Evolutionary conservation across 345 rosid genomes (phyloP).

Genomic region (Ceriops decandra): DNA sequence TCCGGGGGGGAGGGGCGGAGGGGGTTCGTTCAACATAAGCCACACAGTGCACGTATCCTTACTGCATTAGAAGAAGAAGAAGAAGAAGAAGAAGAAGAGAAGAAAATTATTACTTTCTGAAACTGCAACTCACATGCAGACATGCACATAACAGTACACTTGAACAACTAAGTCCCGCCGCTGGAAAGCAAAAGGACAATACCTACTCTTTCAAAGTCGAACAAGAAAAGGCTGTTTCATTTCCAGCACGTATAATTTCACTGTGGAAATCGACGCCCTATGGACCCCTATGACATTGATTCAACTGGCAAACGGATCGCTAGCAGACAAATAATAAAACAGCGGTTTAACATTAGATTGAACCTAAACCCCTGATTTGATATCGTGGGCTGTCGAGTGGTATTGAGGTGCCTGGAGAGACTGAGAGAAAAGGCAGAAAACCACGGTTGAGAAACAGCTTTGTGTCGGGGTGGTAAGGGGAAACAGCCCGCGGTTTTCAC

Average conservation of each 20-base stretch:
- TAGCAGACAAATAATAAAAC: conserved; percentile 22
- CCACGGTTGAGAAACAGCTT: conserved; percentile 34
- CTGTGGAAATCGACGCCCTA: conserved; percentile 8
- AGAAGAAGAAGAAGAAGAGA: not conserved
- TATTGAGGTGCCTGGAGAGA: conserved; percentile 2
- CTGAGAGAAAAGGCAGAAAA: conserved; percentile 5
- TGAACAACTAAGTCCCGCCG: not conserved
- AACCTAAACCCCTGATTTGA: conserved; percentile 25
- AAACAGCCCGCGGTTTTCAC: conserved; percentile 51
- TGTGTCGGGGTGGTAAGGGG: conserved; percentile 47
- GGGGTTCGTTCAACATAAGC: not conserved
- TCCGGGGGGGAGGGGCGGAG: too few species aligned
- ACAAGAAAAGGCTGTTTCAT: not conserved
- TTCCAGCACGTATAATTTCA: not conserved
- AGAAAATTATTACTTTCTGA: not conserved
- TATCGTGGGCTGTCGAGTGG: conserved; percentile 45
- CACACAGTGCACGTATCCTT: not conserved
- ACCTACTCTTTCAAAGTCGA: not conserved
- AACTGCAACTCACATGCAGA: not conserved
- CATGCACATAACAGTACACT: not conserved
- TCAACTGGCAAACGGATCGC: conserved; percentile 25
- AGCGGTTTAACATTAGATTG: conserved; percentile 16
- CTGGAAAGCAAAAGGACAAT: conserved; percentile 2
- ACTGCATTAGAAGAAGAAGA: not conserved
- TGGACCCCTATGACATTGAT: conserved; percentile 22